Evolutionary conservation across 169 alveolate genomes (phyloP).

Genomic region (Plasmodium sp.): DNA sequence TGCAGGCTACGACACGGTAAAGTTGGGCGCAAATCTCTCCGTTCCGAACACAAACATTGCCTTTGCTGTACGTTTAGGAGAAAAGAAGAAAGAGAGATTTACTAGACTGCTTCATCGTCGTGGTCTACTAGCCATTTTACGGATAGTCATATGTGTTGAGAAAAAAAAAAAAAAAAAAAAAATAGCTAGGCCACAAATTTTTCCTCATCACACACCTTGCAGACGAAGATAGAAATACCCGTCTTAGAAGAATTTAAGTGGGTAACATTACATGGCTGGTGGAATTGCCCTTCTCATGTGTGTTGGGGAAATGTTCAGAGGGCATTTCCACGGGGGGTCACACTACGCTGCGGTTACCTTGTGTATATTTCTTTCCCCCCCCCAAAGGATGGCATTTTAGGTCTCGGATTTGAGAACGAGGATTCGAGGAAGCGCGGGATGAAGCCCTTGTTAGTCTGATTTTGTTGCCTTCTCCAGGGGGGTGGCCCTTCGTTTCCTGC

Average conservation of each 20-base stretch:
- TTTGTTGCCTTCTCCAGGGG: background rate
- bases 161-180: slow-evolving; percentile 5
- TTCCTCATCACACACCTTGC: background rate
- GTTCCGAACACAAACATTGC: slow-evolving; percentile 68
- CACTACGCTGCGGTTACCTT: background rate
- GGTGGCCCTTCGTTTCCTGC: background rate
- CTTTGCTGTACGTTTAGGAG: slow-evolving; percentile 37
- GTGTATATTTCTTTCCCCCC: background rate
- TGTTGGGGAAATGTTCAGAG: background rate
- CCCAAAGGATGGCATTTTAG: slow-evolving; percentile 83
- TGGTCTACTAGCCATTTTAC: background rate
- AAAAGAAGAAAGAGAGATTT: background rate
- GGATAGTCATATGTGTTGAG: background rate
- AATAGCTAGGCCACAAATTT: background rate
- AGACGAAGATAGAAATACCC: slow-evolving; percentile 70
- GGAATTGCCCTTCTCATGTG: background rate
- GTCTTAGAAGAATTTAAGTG: slow-evolving; percentile 63
- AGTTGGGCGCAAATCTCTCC: slow-evolving; percentile 13
- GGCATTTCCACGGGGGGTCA: background rate
- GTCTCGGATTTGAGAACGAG: slow-evolving; percentile 83
- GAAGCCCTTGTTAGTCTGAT: slow-evolving; percentile 76
- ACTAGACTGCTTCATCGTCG: background rate
- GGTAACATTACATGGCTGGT: slow-evolving; percentile 9
- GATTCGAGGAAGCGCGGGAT: slow-evolving; percentile 81
- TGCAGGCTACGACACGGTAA: slow-evolving; percentile 65